Evolutionary conservation across 352 stramenopile species (phyloP), one percentile per base, ranked within the genome.

Genomic region (Phytophthora pisi): DNA sequence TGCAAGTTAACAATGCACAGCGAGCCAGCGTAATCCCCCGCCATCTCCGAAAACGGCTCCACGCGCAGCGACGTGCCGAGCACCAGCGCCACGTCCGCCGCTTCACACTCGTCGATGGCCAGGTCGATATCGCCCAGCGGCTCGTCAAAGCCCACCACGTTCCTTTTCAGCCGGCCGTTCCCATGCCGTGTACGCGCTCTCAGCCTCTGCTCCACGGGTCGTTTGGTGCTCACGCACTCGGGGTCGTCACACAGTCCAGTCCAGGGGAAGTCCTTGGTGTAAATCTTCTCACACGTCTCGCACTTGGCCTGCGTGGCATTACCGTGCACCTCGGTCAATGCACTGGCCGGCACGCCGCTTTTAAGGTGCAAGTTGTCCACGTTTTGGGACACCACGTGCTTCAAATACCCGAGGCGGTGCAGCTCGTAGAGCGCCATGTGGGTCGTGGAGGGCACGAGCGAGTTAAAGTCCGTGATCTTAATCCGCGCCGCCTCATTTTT

Each of bases 241-340:
- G 64, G 51, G 51, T 90, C 81, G 56, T 89, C 73, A 73, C 86
- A 95, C 28, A 95, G 69, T 5, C 86, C 86, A 0, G 78, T 89
- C 68, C 77, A 79, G 0, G 86, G 86, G 53, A 95, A 95, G 52
- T 89, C 73, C 5, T 62, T 59, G 53, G 76, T 82, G 68, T 95
- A 95, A 55, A 93, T 79, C 71, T 92, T 93, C 77, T 93, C 87
- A 55, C 87, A 95, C 30, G 85, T 95, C 66, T 95, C 85, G 57
- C 87, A 95, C 45, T 90, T 91, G 31, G 83, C 87, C 20, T 91
- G 84, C 24, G 83, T 95, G 23, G 85, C 85, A 67, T 95, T 95
- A 30, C 87, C 87, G 45, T 95, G 87, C 50, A 95, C 83, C 71
- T 95, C 87, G 0, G 85, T 92, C 5, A 95, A 55, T 5, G 64